Evolutionary conservation across 768 basidiomycete species (phyloP), one percentile per base, ranked within the genome.

Genomic region (Suillus ampliporus): DNA sequence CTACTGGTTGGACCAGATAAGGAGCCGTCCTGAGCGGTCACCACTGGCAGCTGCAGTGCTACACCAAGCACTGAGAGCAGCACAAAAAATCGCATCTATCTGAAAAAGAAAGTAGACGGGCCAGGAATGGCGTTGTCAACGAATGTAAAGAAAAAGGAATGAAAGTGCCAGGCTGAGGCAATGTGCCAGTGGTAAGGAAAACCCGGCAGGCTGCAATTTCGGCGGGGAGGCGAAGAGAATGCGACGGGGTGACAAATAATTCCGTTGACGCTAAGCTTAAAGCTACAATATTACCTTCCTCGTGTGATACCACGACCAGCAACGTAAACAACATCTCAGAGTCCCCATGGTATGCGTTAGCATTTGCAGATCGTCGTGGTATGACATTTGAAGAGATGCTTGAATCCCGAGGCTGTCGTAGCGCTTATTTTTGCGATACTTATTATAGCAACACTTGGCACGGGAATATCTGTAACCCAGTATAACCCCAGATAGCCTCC

Each of bases 1-100:
- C 84, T 85, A 35, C 78, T 79, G 8, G 83, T 83, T 5, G 87
- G 82, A 5, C 86, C 87, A 47, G 70, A 67, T n/a, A 90, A 77
- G 4, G 67, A 64, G 23, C 88, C 89, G 62, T 89, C 88, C 61
- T 73, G 74, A 23, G 72, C 74, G 10, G 75, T 64, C 56, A 71
- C 70, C 48, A 68, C 48, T 38, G 52, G 38, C 19, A 58, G 56
- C 26, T 40, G 47, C 34, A 61, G 44, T 15, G 62, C 54, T 19
- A 47, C 43, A 47, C 58, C 43, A 34, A 64, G 19, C 28, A 23
- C 21, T 46, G 46, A 41, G 26, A 63, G 57, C 63, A 64, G 43
- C 41, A 47, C 46, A 47, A 37, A 44, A n/a, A 51, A 34, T 31
- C 58, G 41, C 65, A 66, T 64, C 63, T 53, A 21, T 58, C 38